Base-by-base conservation (phyloP, 192 early-diverging fungal genomes). In the Podila horticola region DNA sequence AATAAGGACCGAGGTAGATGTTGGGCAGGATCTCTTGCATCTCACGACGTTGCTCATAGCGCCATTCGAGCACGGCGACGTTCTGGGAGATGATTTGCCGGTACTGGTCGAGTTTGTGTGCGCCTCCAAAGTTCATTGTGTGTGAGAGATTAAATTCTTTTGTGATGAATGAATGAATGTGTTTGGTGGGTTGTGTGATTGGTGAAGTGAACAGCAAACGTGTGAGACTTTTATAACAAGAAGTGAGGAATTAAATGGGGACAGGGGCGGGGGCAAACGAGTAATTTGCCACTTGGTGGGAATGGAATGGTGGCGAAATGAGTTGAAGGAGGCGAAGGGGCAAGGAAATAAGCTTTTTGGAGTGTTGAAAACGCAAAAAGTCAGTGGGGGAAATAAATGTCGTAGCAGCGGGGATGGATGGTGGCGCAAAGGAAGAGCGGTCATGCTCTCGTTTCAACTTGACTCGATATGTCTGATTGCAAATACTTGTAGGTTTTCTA, bases 1-100 rank as follows among this genome's bases (percentile, higher is more conserved):
- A 87, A 82, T 93, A 94, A 9, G 96, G 96, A 0, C 96, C 96
- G 1, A 96, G 88, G 41, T 88, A 92, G 17, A 98, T 74, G 34
- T 89, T 88, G 28, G 87, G 87, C 9, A 93, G 45, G 48, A 95
- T 93, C 65, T 94, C 91, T 84, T 95, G 94, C 85, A 93, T 93
- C 45, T 94, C 92, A 30, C 92, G 85, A 31, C 94, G 87, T 88
- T 94, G 94, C 62, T 94, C 93, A 73, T 94, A 94, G 45, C 86
- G 85, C 91, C 88, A 89, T 69, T 85, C 86, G 13, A 72, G 29
- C 8, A 68, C 55, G 17, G 63, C 62, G 6, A 36, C 48, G 62
- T 67, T 75, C 62, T 75, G 72, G 15, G 36, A 52, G 12, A 82
- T 74, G 72, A 82, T 64, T 55, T 75, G 67, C 12, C 81, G 64